Evolutionary conservation across 192 early-diverging fungal genomes (phyloP).

Genomic region (Dimargaris cristalligena): DNA sequence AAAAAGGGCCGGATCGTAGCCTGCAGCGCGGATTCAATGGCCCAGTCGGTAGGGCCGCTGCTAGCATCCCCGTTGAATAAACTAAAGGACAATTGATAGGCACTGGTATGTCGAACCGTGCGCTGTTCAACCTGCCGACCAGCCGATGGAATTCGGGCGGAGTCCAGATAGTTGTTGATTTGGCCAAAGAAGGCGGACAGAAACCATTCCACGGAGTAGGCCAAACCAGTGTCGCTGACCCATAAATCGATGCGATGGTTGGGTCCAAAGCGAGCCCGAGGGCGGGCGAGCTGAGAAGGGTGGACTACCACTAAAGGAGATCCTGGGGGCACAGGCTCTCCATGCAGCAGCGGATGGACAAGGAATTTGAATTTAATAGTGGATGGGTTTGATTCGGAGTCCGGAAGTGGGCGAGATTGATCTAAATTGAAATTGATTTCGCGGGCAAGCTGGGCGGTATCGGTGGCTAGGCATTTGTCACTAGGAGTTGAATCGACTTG

Average conservation of each 20-base stretch:
- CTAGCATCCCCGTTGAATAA: conserved; percentile 58
- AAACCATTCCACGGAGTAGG: background rate
- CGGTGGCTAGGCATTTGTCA: too few species aligned
- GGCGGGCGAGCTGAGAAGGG: background rate
- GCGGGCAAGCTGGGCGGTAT: too few species aligned
- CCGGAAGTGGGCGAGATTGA: too few species aligned
- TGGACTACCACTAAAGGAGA: too few species aligned
- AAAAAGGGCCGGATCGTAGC: conserved; percentile 57
- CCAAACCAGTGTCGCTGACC: background rate
- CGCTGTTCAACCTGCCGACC: background rate
- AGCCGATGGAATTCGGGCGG: background rate
- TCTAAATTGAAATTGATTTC: too few species aligned
- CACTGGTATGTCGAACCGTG: background rate
- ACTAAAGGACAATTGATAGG: conserved; percentile 64
- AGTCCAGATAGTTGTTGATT: background rate
- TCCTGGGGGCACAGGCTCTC: too few species aligned
- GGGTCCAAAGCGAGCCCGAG: background rate
- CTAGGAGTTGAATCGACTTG: too few species aligned
- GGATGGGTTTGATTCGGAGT: too few species aligned
- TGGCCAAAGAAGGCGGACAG: background rate
- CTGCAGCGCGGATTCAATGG: conserved; percentile 51
- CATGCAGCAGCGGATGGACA: too few species aligned
- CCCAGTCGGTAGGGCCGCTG: conserved; percentile 57
- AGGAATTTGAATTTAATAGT: too few species aligned
- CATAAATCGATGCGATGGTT: background rate